Evolutionary conservation across 257 asterid species (phyloP).

Genomic region (Solanum ossicruentum): DNA sequence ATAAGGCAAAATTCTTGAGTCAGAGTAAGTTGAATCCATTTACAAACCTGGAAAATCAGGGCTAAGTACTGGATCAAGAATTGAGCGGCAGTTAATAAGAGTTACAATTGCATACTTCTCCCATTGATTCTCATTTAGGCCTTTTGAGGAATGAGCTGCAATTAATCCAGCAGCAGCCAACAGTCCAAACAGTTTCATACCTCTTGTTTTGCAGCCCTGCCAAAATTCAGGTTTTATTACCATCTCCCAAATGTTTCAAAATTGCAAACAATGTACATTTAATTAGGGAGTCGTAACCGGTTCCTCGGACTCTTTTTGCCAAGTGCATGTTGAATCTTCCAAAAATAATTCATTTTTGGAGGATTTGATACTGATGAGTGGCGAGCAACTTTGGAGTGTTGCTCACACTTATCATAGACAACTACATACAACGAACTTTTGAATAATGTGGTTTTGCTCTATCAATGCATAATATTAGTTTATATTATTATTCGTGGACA

Average conservation of each 20-base stretch:
- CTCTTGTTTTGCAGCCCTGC: constrained; percentile 53
- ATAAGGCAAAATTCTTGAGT: too few species aligned
- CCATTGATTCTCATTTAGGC: constrained; percentile 35
- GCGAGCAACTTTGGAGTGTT: not conserved
- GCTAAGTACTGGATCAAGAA: constrained; percentile 69
- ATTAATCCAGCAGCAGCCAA: constrained; percentile 60
- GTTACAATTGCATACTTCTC: constrained; percentile 67
- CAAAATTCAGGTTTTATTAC: not conserved
- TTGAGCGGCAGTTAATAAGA: constrained; percentile 65
- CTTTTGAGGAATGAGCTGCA: constrained; percentile 45
- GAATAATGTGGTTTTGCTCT: not conserved
- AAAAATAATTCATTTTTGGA: not conserved
- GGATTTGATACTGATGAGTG: fast-evolving
- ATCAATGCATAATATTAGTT: not conserved
- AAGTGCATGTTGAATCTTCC: not conserved
- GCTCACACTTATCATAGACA: not conserved
- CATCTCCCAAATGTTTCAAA: not conserved
- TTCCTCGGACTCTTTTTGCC: not conserved
- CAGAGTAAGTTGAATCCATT: not conserved
- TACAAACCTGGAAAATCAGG: constrained; percentile 44
- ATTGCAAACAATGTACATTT: not conserved
- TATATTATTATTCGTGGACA: not conserved
- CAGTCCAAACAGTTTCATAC: constrained; percentile 37
- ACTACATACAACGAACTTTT: not conserved
- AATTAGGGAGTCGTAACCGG: not conserved